phyloP scores from a whole-genome alignment of 148 eudicot genomes.

The Drosera capensis region DNA sequence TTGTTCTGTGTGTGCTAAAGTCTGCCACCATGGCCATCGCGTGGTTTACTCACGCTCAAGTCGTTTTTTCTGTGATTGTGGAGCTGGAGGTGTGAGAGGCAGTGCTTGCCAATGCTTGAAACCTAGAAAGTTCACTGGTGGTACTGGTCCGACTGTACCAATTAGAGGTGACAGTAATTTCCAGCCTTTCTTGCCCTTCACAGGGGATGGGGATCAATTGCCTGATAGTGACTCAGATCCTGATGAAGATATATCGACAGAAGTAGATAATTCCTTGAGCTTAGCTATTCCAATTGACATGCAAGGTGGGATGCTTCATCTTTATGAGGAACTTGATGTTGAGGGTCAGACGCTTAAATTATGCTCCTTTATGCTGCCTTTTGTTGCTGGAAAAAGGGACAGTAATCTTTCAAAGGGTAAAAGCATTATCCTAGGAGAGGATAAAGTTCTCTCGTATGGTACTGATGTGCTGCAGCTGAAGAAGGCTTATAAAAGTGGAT shows the following conservation, averaged over 20 bases:
- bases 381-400: conserved; percentile 54
- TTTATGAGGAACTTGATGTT: conserved; percentile 70
- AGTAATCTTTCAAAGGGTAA: conserved; percentile 57
- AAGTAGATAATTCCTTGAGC: conserved; percentile 49
- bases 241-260: conserved; percentile 59
- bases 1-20: conserved; percentile 99
- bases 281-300: conserved; percentile 58
- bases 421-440: conserved; percentile 39
- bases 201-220: conserved; percentile 76
- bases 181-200: conserved; percentile 63
- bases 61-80: conserved; percentile 98
- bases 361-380: conserved; percentile 65
- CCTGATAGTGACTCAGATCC: conserved; percentile 95
- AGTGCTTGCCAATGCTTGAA: conserved; percentile 95
- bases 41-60: conserved; percentile 97
- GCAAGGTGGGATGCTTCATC: conserved; percentile 46
- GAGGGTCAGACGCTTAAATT: conserved; percentile 67
- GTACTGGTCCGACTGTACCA: conserved; percentile 28
- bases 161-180: conserved; percentile 40
- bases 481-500: conserved; percentile 98
- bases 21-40: conserved; percentile 99
- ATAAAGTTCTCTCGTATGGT: conserved; percentile 47
- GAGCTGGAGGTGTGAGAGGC: conserved; percentile 98
- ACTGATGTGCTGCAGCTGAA: conserved; percentile 79
- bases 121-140: conserved; percentile 73